phyloP scores from a whole-genome alignment of 768 basidiomycete species.

The Zangia roseola region DNA sequence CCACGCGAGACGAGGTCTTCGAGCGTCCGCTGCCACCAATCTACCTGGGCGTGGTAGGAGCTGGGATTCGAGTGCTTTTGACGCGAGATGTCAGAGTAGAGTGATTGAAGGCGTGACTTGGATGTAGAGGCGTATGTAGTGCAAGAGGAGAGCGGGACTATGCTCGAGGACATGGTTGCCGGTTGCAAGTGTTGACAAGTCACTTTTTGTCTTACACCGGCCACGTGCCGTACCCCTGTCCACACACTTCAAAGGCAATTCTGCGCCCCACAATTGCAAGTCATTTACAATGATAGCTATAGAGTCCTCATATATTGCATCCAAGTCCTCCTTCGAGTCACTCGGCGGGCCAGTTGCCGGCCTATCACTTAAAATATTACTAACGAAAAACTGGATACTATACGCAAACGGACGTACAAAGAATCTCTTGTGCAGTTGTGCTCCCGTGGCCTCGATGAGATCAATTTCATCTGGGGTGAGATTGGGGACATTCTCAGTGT shows the following conservation, averaged over 20 bases:
- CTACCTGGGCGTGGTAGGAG: constrained; percentile 74
- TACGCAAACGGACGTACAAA: constrained; percentile 20
- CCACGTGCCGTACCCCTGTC: constrained; percentile 8
- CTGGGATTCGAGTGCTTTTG: constrained; percentile 85
- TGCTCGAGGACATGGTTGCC: constrained; percentile 19
- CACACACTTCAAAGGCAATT: too few relatives aligned
- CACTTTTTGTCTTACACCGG: neutral
- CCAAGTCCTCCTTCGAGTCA: neutral
- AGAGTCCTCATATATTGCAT: neutral
- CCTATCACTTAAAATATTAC: constrained; percentile 11
- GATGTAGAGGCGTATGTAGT: constrained; percentile 30
- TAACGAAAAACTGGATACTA: neutral
- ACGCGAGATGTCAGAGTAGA: constrained; percentile 85
- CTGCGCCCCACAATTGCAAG: too few relatives aligned
- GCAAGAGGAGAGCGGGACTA: constrained; percentile 21
- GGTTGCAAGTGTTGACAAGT: neutral
- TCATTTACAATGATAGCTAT: too few relatives aligned
- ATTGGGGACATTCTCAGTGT: constrained; percentile 27
- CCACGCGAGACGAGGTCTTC: constrained; percentile 60
- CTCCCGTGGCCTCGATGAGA: constrained; percentile 26
- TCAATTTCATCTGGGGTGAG: constrained; percentile 26
- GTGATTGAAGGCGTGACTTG: constrained; percentile 60
- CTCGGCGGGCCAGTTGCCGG: constrained; percentile 21
- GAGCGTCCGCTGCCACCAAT: constrained; percentile 83
- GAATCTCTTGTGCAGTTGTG: constrained; percentile 20